Conservation (phyloP, 106 monocot species). For the Chionographis japonica region DNA sequence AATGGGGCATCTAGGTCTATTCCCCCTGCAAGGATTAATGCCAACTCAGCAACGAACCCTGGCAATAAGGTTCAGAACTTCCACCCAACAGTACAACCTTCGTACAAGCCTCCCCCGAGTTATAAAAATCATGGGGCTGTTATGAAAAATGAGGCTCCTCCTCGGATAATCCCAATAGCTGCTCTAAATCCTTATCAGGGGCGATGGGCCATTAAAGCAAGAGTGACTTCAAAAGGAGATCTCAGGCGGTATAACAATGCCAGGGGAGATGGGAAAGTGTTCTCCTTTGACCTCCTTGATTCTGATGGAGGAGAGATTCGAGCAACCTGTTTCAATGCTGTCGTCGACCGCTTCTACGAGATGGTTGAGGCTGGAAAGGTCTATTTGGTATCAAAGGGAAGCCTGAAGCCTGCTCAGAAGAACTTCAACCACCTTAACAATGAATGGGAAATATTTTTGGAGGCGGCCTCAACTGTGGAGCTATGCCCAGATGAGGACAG, state of each 20-base stretch:
- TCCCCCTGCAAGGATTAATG: constrained; percentile 16
- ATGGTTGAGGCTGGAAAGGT: constrained; percentile 79
- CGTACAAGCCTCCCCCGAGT: constrained; percentile 82
- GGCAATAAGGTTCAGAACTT: constrained; percentile 29
- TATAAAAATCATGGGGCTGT: constrained; percentile 71
- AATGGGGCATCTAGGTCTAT: constrained; percentile 16
- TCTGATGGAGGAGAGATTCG: constrained; percentile 94
- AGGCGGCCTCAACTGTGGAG: constrained; percentile 63
- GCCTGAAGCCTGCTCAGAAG: constrained; percentile 80
- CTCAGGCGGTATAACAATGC: constrained; percentile 81
- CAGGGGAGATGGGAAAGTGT: constrained; percentile 95
- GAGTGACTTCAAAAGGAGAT: constrained; percentile 85
- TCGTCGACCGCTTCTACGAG: constrained; percentile 77
- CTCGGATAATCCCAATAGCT: constrained; percentile 76
- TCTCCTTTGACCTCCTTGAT: constrained; percentile 98
- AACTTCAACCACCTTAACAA: constrained; percentile 87
- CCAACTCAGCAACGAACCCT: constrained; percentile 14
- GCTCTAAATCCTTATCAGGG: constrained; percentile 94
- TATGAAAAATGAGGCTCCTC: constrained; percentile 82
- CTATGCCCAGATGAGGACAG: constrained; percentile 69
- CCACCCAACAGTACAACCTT: constrained; percentile 63
- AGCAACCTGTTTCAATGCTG: constrained; percentile 84
- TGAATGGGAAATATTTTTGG: constrained; percentile 91
- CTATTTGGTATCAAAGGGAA: constrained; percentile 83
- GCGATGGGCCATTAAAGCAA: constrained; percentile 85